Evolutionary conservation across 768 basidiomycete species (phyloP), one percentile per base, ranked within the genome.

Genomic region (Hebeloma cylindrosporum): DNA sequence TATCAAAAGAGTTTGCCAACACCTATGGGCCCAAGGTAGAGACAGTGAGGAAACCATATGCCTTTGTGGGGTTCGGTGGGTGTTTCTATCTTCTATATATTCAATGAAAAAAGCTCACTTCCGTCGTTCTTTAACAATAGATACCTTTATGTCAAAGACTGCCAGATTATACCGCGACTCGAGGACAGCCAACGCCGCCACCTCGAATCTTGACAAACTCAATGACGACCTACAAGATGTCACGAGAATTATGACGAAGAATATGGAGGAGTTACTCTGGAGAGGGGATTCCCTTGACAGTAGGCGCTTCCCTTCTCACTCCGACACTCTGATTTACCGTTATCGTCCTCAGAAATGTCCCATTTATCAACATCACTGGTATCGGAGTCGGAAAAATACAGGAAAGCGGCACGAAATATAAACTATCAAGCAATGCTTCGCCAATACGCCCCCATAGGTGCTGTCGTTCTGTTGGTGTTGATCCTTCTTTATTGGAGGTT

Each of bases 231-330:
- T 99, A 27, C 93, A 96, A 61, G 96, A 99, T 60, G 96, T 99
- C 48, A 97, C 96, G 37, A 76, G 92, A 53, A 98, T 99, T 67
- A 98, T 99, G 96, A 98, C 96, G 7, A 98, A 99, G 74, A 98
- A 99, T 61, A 99, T 99, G 95, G 96, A 99, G 67, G 96, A 99
- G 66, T 71, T 99, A 40, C 69, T 99, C 37, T 98, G 95, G 96
- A 76, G 96, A 63, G 96, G 96, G 20, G 96, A 99, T 64, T 95
- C 92, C 22, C 75, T 99, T 47, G 96, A 99, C 66, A 77, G 96
- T 95, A 60, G 56, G 88, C 71, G 27, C 29, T 51, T n/a, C 9
- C 11, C 22, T 38, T 20, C 16, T 22, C 35, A 43, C 32, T 5
- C 13, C 43, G 16, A 27, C 14, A 21, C 26, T 11, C 26, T 33